Evolutionary conservation across 352 stramenopile genomes (phyloP).

Genomic region (Aphanomyces stellatus): DNA sequence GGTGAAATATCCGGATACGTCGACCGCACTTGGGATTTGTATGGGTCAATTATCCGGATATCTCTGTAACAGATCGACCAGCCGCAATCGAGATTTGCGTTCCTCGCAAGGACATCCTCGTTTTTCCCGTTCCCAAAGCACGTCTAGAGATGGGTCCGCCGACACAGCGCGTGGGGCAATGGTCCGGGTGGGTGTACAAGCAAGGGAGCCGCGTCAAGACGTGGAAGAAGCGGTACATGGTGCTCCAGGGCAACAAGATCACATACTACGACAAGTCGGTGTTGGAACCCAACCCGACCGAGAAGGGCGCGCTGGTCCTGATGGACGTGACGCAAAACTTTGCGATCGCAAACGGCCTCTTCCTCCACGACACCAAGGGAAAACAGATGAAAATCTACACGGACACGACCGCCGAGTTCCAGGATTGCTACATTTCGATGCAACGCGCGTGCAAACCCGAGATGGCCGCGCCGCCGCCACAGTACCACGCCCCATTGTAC

Average conservation of each 20-base stretch:
- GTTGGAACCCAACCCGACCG: constrained; percentile 42
- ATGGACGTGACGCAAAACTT: constrained; percentile 73
- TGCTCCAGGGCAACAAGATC: constrained; percentile 61
- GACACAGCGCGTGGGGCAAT: constrained; percentile 23
- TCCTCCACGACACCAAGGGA: constrained; percentile 65
- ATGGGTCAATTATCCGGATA: not conserved
- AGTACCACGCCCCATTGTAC: not conserved
- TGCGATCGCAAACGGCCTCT: constrained; percentile 69
- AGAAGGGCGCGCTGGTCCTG: constrained; percentile 72
- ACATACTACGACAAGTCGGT: constrained; percentile 77
- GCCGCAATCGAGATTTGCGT: too few species aligned
- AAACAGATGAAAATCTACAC: constrained; percentile 85
- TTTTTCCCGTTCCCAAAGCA: too few species aligned
- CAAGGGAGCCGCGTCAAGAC: constrained; percentile 70
- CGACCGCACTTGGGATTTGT: not conserved
- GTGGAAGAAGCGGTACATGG: constrained; percentile 80
- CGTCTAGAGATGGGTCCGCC: too few species aligned
- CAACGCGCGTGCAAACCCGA: constrained; percentile 32
- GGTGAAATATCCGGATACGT: not conserved
- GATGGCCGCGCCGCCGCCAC: not conserved
- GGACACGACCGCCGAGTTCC: constrained; percentile 53
- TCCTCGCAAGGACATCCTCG: too few species aligned
- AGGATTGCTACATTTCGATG: constrained; percentile 63
- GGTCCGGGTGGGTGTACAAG: constrained; percentile 74
- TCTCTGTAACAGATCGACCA: not conserved